Evolutionary conservation across 2,329 filamentous ascomycete species (phyloP), one percentile per base, ranked within the genome.

Genomic region (Eurotiales sp.): DNA sequence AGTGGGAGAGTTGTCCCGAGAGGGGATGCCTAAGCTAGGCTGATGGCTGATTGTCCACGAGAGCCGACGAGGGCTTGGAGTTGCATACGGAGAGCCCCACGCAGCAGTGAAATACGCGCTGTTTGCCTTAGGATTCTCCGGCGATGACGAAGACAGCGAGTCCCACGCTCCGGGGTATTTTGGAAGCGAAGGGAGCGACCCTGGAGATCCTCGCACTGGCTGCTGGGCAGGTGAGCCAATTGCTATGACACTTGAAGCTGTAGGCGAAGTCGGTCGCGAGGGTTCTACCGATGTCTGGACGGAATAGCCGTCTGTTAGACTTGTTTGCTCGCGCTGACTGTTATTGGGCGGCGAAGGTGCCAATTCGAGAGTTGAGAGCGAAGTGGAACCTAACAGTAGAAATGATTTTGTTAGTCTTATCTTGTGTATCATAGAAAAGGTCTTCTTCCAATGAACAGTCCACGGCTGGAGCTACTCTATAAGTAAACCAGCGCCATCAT

Each of bases 21-120:
- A 69, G 39, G 56, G 63, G 46, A 55, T 61, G 48, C 65, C 64
- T 51, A 67, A 39, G 47, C 84, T 52, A 71, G 71, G 60, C 78
- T 81, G 67, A 56, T 70, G 69, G 56, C 66, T 70, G 36, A 69
- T 54, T 47, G 67, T 65, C 58, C 66, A 64, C 52, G 72, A 71
- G 21, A 71, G 59, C 58, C 65, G 64, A 46, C 71, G 67, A 46
- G 72, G 68, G 58, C 72, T 86, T 11, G 78, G 74, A 34, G 85
- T 79, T 50, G 87, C 85, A 72, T 96, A 96, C 19, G 91, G 91
- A 49, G 90, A 96, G 51, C 91, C 91, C 90, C 91, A 96, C 67
- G 86, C 91, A 44, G 90, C 86, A 42, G 89, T 93, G 64, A 82
- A 82, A 64, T 80, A 82, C 42, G 76, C 67, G 56, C 72, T 76